These are phyloP conservation scores for Cyberlindnera mycetangii DNA, from an alignment of 805 yeast genomes.

Conservation along the genomic window DNA sequence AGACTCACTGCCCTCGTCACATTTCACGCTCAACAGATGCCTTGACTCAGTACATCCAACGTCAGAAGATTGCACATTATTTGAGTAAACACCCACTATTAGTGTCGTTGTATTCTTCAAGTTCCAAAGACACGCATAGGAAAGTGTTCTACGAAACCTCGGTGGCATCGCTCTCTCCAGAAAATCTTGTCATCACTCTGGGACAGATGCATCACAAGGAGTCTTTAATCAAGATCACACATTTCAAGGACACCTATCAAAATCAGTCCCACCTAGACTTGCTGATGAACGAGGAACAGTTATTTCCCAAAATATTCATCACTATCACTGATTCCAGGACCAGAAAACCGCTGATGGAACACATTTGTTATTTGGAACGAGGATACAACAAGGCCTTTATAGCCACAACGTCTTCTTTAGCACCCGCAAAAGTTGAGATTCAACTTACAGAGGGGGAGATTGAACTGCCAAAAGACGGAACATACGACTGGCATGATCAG, in stretches of 20 bases:
- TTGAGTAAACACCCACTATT: conserved; percentile 1
- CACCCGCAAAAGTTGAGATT: not conserved
- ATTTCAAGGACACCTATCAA: conserved; percentile 6
- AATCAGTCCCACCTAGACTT: conserved; percentile 11
- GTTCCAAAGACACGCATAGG: conserved; percentile 5
- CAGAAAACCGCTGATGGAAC: conserved; percentile 1
- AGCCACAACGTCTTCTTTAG: not conserved
- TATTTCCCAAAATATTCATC: not conserved
- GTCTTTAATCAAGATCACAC: conserved; percentile 3
- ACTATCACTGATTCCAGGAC: conserved; percentile 2
- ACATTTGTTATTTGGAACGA: not conserved
- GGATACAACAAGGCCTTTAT: not conserved
- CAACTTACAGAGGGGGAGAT: conserved; percentile 4
- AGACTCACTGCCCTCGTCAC: conserved; percentile 6
- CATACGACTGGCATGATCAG: conserved; percentile 10
- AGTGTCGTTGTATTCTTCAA: conserved; percentile 8
- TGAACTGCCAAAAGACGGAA: conserved; percentile 14
- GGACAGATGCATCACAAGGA: conserved; percentile 10
- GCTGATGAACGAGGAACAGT: conserved; percentile 9
- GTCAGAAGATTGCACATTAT: conserved; percentile 8
- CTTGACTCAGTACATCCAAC: conserved; percentile 2
- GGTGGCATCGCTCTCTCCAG: not conserved
- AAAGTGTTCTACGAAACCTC: conserved; percentile 11
- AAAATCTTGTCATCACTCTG: not conserved
- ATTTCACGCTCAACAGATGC: conserved; percentile 1